A percentile compares a stretch with the other conserved stretches of the same genome.
These are phyloP conservation scores for Brasilioporus rufonigricans DNA, from an alignment of 768 basidiomycete genomes.

Conservation along the genomic window DNA sequence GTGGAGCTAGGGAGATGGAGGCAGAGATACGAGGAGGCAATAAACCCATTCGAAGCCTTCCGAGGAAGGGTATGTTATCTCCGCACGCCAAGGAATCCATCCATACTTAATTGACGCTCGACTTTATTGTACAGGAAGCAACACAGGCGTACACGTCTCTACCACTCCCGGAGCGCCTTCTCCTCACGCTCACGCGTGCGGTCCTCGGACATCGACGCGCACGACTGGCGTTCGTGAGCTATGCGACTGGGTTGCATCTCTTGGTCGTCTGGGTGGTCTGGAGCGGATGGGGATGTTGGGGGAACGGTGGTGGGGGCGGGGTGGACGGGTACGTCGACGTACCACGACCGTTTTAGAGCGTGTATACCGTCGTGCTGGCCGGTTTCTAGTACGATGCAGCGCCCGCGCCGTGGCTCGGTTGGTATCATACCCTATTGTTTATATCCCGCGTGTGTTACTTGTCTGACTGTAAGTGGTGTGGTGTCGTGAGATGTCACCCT, in stretches of 20 bases:
- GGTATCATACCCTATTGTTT: too few species aligned
- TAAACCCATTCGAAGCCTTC: constrained; percentile 99
- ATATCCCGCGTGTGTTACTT: too few species aligned
- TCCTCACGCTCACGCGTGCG: constrained; percentile 79
- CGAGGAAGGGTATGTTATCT: constrained; percentile 75
- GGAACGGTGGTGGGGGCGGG: too few species aligned
- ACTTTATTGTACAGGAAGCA: constrained; percentile 79
- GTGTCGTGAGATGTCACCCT: too few species aligned
- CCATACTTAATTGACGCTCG: too few species aligned
- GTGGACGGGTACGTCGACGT: constrained; percentile 9
- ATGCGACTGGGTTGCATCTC: constrained; percentile 78
- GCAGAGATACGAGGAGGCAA: constrained; percentile 90
- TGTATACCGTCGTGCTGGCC: neutral
- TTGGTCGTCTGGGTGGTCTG: constrained; percentile 71
- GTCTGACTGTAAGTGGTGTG: too few species aligned
- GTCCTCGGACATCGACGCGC: constrained; percentile 89
- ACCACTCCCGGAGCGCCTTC: constrained; percentile 87
- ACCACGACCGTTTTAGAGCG: constrained; percentile 16
- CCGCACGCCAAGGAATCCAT: neutral
- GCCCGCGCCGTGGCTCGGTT: too few species aligned
- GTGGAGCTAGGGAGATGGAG: constrained; percentile 88
- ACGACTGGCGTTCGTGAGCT: constrained; percentile 86
- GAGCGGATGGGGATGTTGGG: constrained; percentile 61
- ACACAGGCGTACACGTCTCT: constrained; percentile 89
- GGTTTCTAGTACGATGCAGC: too few species aligned